phyloP scores from a whole-genome alignment of 352 stramenopile genomes.

The Phytopythium sindhum region DNA sequence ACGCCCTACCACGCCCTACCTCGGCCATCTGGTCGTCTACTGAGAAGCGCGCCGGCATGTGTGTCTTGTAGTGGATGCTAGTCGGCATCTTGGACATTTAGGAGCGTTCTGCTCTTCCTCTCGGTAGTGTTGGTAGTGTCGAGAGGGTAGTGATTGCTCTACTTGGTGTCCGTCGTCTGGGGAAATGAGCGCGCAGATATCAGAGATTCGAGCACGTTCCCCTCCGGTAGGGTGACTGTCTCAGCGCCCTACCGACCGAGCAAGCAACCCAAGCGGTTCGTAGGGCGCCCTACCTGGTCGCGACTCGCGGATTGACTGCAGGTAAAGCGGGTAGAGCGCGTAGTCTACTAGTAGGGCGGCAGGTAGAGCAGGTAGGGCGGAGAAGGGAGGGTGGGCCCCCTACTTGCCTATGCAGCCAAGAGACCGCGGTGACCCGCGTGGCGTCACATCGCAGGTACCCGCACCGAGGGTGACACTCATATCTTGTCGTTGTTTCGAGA shows the following conservation, averaged over 20 bases:
- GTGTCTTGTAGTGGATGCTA: constrained; percentile 84
- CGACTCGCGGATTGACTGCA: not conserved
- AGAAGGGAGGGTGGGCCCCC: not conserved
- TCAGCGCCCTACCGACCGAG: not conserved
- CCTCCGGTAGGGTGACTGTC: not conserved
- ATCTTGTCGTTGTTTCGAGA: not conserved
- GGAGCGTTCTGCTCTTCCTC: too few relatives aligned
- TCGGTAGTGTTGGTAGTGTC: not conserved
- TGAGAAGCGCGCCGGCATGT: constrained; percentile 80
- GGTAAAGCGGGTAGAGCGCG: too few relatives aligned
- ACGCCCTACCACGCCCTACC: constrained; percentile 23
- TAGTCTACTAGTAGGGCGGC: too few relatives aligned
- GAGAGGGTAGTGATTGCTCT: not conserved
- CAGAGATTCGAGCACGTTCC: not conserved
- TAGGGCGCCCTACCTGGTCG: not conserved
- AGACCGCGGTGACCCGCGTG: not conserved
- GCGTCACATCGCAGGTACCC: not conserved
- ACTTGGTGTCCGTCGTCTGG: not conserved
- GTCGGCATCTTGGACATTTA: constrained; percentile 6
- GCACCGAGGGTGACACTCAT: not conserved
- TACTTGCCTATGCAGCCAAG: constrained; percentile 7
- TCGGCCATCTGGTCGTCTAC: constrained; percentile 88
- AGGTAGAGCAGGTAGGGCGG: not conserved
- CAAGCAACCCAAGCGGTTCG: not conserved
- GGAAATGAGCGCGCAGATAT: not conserved